Conservation (phyloP, 2,329 filamentous ascomycete species). For the Colletotrichum sp. region DNA sequence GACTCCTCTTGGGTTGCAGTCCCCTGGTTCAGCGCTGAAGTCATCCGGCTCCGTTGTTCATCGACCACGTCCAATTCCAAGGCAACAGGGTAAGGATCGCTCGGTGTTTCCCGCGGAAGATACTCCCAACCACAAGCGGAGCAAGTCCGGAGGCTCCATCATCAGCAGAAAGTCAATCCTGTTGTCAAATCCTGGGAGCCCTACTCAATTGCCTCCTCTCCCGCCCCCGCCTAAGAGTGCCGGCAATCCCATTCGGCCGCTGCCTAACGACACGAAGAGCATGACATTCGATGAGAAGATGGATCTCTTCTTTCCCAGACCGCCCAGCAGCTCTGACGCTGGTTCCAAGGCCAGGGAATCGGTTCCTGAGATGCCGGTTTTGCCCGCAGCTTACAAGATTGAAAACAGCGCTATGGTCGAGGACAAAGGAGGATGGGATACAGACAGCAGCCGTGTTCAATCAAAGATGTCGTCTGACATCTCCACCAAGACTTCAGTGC, state of each 20-base stretch:
- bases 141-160: conserved; percentile 54
- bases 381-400: conserved; percentile 36
- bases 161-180: conserved; percentile 51
- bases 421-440: conserved; percentile 23
- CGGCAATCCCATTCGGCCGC: conserved; percentile 40
- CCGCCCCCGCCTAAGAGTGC: conserved; percentile 51
- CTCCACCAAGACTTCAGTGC: conserved; percentile 40
- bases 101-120: conserved; percentile 52
- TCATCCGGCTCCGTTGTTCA: conserved; percentile 52
- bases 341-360: conserved; percentile 24
- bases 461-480: conserved; percentile 39
- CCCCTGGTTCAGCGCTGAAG: conserved; percentile 17
- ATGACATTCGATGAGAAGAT: conserved; percentile 67
- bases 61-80: conserved; percentile 61
- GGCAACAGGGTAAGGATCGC: conserved; percentile 50
- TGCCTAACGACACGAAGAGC: conserved; percentile 59
- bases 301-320: conserved; percentile 50
- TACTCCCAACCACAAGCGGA: conserved; percentile 49
- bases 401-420: conserved; percentile 19
- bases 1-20: neutral
- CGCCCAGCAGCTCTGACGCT: conserved; percentile 25
- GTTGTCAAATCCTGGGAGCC: conserved; percentile 47
- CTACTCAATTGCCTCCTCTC: conserved; percentile 57
- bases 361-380: conserved; percentile 49
- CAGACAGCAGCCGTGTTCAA: conserved; percentile 1